These are phyloP conservation scores for Calonectria naviculata DNA, from an alignment of 2,329 filamentous ascomycete species.

Conservation along the genomic window DNA sequence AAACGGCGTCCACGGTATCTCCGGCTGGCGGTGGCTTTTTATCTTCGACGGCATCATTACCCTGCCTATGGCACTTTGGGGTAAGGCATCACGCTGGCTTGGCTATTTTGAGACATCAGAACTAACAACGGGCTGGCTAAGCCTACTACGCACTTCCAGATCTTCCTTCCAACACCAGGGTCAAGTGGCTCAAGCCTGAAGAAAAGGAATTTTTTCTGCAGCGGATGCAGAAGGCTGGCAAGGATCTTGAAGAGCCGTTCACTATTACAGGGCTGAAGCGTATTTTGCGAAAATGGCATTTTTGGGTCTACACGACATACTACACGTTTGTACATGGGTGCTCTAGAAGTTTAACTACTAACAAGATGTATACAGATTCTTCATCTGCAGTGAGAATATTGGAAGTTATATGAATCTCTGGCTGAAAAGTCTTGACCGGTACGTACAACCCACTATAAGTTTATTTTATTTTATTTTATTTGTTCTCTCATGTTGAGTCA, in stretches of 20 bases:
- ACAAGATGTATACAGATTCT: neutral
- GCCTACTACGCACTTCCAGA: neutral
- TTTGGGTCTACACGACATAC: neutral
- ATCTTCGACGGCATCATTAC: slow-evolving; percentile 1
- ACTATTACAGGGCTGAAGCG: neutral
- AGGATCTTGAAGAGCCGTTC: neutral
- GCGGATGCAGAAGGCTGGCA: neutral
- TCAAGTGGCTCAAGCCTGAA: neutral
- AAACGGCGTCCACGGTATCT: slow-evolving; percentile 1
- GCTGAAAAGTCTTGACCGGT: neutral
- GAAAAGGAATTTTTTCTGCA: neutral
- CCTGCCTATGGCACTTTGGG: neutral
- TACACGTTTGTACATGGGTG: neutral
- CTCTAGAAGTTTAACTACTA: neutral
- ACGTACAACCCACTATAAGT: no score
- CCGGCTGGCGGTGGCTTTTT: slow-evolving; percentile 1
- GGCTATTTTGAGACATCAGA: neutral
- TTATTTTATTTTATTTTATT: no score
- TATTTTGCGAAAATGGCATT: neutral
- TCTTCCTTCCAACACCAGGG: neutral
- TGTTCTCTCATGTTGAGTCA: no score
- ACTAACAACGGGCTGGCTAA: neutral
- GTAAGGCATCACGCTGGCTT: neutral
- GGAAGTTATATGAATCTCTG: neutral
- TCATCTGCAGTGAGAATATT: neutral